Evolutionary conservation across 2,329 filamentous ascomycete species (phyloP).

Genomic region (Harringtonia aguacate): DNA sequence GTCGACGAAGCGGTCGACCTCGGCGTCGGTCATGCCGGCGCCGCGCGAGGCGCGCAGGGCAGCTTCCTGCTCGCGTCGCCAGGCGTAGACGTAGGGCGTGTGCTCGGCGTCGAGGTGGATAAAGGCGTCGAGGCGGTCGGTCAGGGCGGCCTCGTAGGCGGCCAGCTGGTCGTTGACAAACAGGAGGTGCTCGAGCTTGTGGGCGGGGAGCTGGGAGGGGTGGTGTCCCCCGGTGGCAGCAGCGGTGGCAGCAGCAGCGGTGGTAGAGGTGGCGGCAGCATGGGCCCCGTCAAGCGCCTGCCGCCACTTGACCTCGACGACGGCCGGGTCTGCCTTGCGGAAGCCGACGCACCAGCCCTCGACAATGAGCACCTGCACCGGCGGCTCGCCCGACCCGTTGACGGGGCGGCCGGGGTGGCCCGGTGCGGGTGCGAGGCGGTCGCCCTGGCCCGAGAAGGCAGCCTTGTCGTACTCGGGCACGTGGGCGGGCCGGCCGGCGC

Average conservation of each 20-base stretch:
- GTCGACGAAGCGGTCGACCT: slow-evolving; percentile 65
- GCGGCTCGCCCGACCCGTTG: slow-evolving; percentile 36
- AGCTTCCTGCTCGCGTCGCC: slow-evolving; percentile 73
- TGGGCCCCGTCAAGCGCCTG: too few species aligned
- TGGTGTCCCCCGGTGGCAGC: slow-evolving; percentile 19
- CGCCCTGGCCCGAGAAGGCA: slow-evolving; percentile 62
- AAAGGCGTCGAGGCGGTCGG: slow-evolving; percentile 40
- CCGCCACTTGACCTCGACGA: slow-evolving; percentile 35
- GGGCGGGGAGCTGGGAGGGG: slow-evolving; percentile 33
- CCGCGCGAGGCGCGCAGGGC: slow-evolving; percentile 56
- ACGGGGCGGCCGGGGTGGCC: slow-evolving; percentile 47
- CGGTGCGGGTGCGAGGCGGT: slow-evolving; percentile 51
- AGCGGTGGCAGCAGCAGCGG: slow-evolving; percentile 24
- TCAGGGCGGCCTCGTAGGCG: slow-evolving; percentile 35
- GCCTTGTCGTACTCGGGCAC: slow-evolving; percentile 81
- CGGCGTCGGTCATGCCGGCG: slow-evolving; percentile 70
- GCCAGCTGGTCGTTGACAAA: slow-evolving; percentile 37
- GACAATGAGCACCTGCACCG: slow-evolving; percentile 60
- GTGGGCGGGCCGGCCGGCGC: slow-evolving; percentile 38
- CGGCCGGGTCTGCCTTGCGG: slow-evolving; percentile 44
- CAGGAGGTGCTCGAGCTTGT: slow-evolving; percentile 37
- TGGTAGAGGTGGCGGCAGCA: slow-evolving; percentile 24
- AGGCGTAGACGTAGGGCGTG: slow-evolving; percentile 66
- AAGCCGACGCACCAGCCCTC: slow-evolving; percentile 93
- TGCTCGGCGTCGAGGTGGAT: slow-evolving; percentile 60